A percentile compares a stretch with the other conserved stretches of the same genome.
Evolutionary conservation across 2,329 filamentous ascomycete species (phyloP).

Genomic region (Curvularia verruculosa): DNA sequence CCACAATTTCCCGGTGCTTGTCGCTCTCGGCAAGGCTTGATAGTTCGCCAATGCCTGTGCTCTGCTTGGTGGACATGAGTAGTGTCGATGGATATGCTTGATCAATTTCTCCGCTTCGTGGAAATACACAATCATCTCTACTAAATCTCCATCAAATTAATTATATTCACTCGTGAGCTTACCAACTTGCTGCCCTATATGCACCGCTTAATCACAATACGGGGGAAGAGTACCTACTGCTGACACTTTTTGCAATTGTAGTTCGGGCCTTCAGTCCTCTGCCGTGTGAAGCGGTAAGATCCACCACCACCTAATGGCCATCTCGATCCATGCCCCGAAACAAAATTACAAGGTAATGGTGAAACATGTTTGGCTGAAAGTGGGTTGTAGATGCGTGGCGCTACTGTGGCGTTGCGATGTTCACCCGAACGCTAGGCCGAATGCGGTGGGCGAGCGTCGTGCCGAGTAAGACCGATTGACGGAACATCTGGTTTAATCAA

Average conservation of each 20-base stretch:
- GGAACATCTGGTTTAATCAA: conserved; percentile 17
- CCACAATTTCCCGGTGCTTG: conserved; percentile 4
- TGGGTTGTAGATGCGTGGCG: conserved; percentile 18
- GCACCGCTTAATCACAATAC: not conserved
- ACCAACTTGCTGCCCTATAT: not conserved
- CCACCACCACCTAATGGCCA: not conserved
- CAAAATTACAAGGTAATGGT: conserved; percentile 24
- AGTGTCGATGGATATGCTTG: not conserved
- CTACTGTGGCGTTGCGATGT: conserved; percentile 9
- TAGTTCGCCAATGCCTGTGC: not conserved
- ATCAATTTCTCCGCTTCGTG: not conserved
- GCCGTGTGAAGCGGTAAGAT: not conserved
- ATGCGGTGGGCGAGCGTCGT: not conserved
- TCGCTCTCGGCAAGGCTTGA: conserved; percentile 14
- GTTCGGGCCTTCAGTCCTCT: not conserved
- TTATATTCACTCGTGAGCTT: not conserved
- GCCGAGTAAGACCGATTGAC: conserved; percentile 23
- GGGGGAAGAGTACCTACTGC: not conserved
- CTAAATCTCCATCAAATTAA: not conserved
- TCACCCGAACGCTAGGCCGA: conserved; percentile 1
- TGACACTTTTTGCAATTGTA: not conserved
- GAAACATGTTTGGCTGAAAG: conserved; percentile 23
- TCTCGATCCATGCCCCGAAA: not conserved
- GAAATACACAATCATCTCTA: not conserved
- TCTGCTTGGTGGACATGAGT: conserved; percentile 4